Evolutionary conservation across 2,329 filamentous ascomycete species (phyloP).

Genomic region (Ophiostoma triangulosporum): DNA sequence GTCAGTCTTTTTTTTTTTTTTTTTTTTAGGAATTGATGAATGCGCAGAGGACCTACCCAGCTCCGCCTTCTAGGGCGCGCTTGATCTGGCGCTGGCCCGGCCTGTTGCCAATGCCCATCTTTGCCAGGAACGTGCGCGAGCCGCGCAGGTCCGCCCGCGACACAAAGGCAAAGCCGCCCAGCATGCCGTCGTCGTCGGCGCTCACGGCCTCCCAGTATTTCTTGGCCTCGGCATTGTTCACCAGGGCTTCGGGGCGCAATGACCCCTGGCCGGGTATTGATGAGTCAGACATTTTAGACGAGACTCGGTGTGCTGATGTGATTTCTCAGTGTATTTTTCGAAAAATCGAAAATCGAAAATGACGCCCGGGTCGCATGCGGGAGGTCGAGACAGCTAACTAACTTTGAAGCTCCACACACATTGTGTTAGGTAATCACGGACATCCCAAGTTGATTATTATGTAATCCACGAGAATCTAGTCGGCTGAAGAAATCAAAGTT

Average conservation of each 20-base stretch:
- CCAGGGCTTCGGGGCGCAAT: constrained; percentile 20
- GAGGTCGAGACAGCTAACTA: too few relatives aligned
- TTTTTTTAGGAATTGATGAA: too few relatives aligned
- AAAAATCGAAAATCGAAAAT: too few relatives aligned
- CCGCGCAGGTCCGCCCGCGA: constrained; percentile 58
- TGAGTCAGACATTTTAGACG: not conserved
- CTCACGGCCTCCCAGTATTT: constrained; percentile 34
- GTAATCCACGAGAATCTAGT: too few relatives aligned
- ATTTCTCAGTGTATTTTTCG: too few relatives aligned
- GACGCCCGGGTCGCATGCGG: too few relatives aligned
- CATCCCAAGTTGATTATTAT: too few relatives aligned
- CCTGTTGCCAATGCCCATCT: constrained; percentile 39
- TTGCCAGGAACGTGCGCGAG: constrained; percentile 56
- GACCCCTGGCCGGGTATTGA: not conserved
- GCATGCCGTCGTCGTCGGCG: constrained; percentile 54
- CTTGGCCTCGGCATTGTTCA: constrained; percentile 24
- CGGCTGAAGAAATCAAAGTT: too few relatives aligned
- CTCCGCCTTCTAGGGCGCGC: constrained; percentile 27
- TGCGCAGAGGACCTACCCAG: constrained; percentile 30
- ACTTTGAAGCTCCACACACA: too few relatives aligned
- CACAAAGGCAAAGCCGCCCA: constrained; percentile 56
- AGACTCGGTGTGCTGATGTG: too few relatives aligned
- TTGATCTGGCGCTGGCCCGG: constrained; percentile 19
- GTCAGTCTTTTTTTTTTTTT: not conserved
- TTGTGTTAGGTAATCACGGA: too few relatives aligned